These are phyloP conservation scores for Meyerozyma sp. DNA, from an alignment of 1,139 yeast genomes.

Conservation along the genomic window DNA sequence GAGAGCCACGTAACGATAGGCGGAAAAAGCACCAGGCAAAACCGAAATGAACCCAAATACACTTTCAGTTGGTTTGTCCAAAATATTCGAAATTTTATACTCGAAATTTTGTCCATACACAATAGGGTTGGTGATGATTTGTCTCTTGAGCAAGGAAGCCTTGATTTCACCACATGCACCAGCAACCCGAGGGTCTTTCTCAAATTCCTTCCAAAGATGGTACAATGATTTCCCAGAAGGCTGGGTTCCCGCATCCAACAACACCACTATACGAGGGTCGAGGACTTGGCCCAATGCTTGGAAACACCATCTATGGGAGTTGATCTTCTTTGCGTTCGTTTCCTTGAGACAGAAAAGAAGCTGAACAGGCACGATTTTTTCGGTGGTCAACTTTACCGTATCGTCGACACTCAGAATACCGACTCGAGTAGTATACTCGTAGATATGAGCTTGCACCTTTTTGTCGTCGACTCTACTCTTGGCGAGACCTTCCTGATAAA, in stretches of 20 bases:
- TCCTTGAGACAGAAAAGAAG: slow-evolving; percentile 44
- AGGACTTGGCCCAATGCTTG: slow-evolving; percentile 43
- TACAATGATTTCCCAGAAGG: slow-evolving; percentile 42
- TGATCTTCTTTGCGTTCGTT: slow-evolving; percentile 43
- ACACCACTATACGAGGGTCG: slow-evolving; percentile 38
- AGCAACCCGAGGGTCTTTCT: slow-evolving; percentile 42
- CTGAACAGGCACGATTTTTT: slow-evolving; percentile 45
- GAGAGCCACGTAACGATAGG: slow-evolving; percentile 37
- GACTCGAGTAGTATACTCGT: slow-evolving; percentile 45
- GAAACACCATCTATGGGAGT: slow-evolving; percentile 49
- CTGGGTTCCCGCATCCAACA: slow-evolving; percentile 46
- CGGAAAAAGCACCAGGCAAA: slow-evolving; percentile 45
- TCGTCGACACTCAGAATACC: slow-evolving; percentile 44
- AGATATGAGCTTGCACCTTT: slow-evolving; percentile 42
- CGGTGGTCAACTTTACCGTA: slow-evolving; percentile 44
- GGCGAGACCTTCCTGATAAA: slow-evolving; percentile 46
- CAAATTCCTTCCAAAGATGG: slow-evolving; percentile 47
- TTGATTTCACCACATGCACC: slow-evolving; percentile 50
- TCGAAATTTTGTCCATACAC: slow-evolving; percentile 47
- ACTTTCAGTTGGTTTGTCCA: slow-evolving; percentile 44
- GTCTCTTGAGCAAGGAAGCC: slow-evolving; percentile 36
- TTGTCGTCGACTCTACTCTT: slow-evolving; percentile 43
- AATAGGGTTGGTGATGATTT: slow-evolving; percentile 40
- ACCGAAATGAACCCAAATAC: slow-evolving; percentile 44
- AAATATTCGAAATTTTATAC: slow-evolving; percentile 40